Evolutionary conservation across 2,329 filamentous ascomycete genomes (phyloP).

Genomic region (Bipolaris zeicola): DNA sequence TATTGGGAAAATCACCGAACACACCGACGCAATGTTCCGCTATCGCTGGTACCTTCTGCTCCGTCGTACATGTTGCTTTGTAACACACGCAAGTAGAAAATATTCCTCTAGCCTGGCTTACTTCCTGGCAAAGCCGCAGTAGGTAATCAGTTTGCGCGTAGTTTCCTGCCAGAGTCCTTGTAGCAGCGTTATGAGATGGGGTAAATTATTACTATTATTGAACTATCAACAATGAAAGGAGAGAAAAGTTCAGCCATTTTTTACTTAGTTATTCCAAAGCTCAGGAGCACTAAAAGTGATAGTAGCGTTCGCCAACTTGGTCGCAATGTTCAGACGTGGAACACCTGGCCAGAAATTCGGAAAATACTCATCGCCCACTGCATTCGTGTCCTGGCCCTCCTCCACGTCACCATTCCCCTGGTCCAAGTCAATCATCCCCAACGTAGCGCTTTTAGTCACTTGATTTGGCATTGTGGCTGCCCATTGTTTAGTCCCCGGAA

Average conservation of each 20-base stretch:
- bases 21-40: too few relatives aligned
- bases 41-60: too few relatives aligned
- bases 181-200: too few relatives aligned
- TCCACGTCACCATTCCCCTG: neutral
- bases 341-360: neutral
- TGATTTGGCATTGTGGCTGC: neutral
- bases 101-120: too few relatives aligned
- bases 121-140: too few relatives aligned
- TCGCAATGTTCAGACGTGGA: neutral
- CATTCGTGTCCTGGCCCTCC: neutral
- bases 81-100: too few relatives aligned
- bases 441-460: neutral
- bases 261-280: neutral
- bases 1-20: too few relatives aligned
- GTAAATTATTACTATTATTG: too few relatives aligned
- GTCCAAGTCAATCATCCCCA: neutral
- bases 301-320: neutral
- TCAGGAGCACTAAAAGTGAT: neutral
- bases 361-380: neutral
- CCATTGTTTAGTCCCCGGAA: neutral
- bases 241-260: neutral
- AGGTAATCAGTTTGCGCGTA: too few relatives aligned
- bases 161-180: too few relatives aligned
- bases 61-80: too few relatives aligned
- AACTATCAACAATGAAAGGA: neutral